These are phyloP conservation scores for Cladosporium sp. DNA, from an alignment of 2,329 filamentous ascomycete genomes.

Conservation along the genomic window DNA sequence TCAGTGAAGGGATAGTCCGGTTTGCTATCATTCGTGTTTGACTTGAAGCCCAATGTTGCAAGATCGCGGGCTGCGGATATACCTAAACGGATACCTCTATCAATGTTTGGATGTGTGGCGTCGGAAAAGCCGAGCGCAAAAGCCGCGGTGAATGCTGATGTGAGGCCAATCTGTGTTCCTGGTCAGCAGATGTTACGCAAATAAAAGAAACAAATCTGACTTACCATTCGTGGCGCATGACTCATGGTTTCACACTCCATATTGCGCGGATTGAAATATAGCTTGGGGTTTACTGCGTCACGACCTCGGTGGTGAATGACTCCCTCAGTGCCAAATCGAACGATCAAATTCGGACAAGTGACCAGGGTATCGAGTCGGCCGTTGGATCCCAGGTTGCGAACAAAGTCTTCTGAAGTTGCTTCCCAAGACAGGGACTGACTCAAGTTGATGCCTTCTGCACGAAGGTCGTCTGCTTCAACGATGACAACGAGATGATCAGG, in stretches of 20 bases:
- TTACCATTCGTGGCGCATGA: slow-evolving; percentile 8
- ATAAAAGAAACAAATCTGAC: not conserved
- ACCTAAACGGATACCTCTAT: slow-evolving; percentile 27
- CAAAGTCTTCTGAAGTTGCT: slow-evolving; percentile 31
- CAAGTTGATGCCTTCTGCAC: slow-evolving; percentile 31
- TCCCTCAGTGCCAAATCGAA: slow-evolving; percentile 31
- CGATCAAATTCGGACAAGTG: slow-evolving; percentile 33
- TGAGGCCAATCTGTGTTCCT: slow-evolving; percentile 22
- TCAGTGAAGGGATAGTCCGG: slow-evolving; percentile 28
- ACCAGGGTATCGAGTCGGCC: slow-evolving; percentile 32
- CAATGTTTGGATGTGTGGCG: slow-evolving; percentile 23
- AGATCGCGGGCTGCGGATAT: slow-evolving; percentile 27
- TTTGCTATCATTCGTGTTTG: slow-evolving; percentile 19
- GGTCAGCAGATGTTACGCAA: not conserved
- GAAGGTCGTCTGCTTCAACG: slow-evolving; percentile 32
- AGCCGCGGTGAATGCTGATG: slow-evolving; percentile 31
- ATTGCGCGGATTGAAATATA: slow-evolving; percentile 28
- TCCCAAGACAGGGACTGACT: slow-evolving; percentile 32
- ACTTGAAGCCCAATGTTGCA: slow-evolving; percentile 24
- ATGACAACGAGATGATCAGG: slow-evolving; percentile 32
- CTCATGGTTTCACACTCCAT: slow-evolving; percentile 21
- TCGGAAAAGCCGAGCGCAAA: slow-evolving; percentile 31
- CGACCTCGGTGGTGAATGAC: slow-evolving; percentile 32
- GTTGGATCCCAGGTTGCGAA: slow-evolving; percentile 32
- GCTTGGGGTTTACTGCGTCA: slow-evolving; percentile 31